Conservation (phyloP, 2,329 filamentous ascomycete genomes). For the Oidium heveae region DNA sequence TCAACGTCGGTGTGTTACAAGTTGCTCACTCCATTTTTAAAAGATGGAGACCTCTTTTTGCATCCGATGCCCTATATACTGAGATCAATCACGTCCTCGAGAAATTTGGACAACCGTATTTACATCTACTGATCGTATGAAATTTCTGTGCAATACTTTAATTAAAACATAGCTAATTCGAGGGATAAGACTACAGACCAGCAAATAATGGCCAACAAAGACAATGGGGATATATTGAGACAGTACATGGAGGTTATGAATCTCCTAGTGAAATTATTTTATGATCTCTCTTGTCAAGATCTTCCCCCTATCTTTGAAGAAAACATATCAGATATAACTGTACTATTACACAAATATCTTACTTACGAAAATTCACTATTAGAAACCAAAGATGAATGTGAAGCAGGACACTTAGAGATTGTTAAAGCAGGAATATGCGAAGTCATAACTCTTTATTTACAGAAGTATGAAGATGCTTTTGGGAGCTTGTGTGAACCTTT, state of each 20-base stretch:
- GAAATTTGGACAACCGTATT: conserved; percentile 64
- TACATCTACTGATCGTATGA: conserved; percentile 49
- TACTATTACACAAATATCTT: conserved; percentile 76
- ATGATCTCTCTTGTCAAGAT: conserved; percentile 94
- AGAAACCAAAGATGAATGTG: conserved; percentile 67
- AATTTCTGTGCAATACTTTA: neutral
- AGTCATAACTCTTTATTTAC: conserved; percentile 64
- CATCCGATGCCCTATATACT: conserved; percentile 73
- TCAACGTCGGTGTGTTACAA: conserved; percentile 85
- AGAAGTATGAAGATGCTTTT: conserved; percentile 92
- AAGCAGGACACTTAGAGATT: conserved; percentile 61
- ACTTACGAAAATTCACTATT: conserved; percentile 67
- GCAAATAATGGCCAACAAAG: conserved; percentile 47
- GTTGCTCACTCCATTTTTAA: conserved; percentile 97
- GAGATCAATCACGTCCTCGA: conserved; percentile 90
- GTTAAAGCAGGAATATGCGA: conserved; percentile 91
- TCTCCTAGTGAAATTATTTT: conserved; percentile 73
- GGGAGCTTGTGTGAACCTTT: conserved; percentile 57
- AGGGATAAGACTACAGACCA: conserved; percentile 33
- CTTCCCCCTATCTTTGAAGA: conserved; percentile 87
- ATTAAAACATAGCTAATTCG: neutral
- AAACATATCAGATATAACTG: conserved; percentile 51
- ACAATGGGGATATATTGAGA: conserved; percentile 49
- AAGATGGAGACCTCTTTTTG: conserved; percentile 82
- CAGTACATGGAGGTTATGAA: conserved; percentile 68